Evolutionary conservation across 192 early-diverging fungal genomes (phyloP).

Genomic region (Rhizoclosmatium globosum): DNA sequence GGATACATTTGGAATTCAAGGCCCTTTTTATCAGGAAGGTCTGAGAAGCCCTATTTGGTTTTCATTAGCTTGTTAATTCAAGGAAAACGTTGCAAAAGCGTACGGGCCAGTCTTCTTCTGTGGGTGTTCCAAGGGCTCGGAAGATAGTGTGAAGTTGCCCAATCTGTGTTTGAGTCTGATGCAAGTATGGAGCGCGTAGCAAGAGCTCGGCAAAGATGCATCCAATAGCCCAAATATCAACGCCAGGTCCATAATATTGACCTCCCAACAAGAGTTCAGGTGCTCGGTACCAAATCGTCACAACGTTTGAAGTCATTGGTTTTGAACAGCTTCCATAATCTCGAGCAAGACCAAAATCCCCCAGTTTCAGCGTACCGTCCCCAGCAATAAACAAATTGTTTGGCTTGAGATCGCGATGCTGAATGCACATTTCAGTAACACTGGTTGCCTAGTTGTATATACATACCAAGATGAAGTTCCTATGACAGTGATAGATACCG

Average conservation of each 20-base stretch:
- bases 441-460: too few relatives aligned
- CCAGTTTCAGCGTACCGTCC: constrained; percentile 94
- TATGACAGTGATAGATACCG: constrained; percentile 92
- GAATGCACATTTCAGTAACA: background rate
- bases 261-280: constrained; percentile 95
- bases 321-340: constrained; percentile 86
- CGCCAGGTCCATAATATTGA: constrained; percentile 82
- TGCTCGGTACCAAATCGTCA: constrained; percentile 96
- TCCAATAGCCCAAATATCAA: constrained; percentile 97
- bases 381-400: constrained; percentile 67
- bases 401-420: constrained; percentile 82
- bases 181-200: constrained; percentile 90
- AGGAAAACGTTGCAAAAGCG: constrained; percentile 10
- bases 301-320: constrained; percentile 92
- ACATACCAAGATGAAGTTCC: constrained; percentile 69
- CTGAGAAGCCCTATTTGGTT: constrained; percentile 24
- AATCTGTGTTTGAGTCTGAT: constrained; percentile 74
- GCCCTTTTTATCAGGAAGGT: constrained; percentile 46
- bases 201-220: constrained; percentile 98
- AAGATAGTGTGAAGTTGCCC: constrained; percentile 91
- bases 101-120: constrained; percentile 84
- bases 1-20: constrained; percentile 78
- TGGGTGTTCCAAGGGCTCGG: constrained; percentile 82
- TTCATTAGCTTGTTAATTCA: background rate
- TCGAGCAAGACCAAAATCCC: constrained; percentile 99